A percentile compares a stretch with the other conserved stretches of the same genome.
phyloP scores from a whole-genome alignment of 768 basidiomycete species.

The Hericium coralloides region DNA sequence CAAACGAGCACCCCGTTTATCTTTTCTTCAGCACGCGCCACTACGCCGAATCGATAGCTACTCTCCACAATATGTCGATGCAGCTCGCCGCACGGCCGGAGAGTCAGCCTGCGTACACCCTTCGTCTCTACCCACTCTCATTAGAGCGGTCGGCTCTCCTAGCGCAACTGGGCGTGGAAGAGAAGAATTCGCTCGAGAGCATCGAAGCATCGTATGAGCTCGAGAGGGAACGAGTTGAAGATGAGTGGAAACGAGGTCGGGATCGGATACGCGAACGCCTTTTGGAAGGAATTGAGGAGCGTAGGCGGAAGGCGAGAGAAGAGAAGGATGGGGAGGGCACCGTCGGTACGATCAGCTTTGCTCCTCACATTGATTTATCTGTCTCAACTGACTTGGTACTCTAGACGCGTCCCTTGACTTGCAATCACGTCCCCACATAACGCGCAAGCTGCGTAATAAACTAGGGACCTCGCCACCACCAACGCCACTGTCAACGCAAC shows the following conservation, averaged over 20 bases:
- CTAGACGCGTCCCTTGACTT: constrained; percentile 67
- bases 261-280: constrained; percentile 70
- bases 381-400: no score
- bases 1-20: constrained; percentile 3
- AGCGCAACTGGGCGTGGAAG: constrained; percentile 55
- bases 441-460: constrained; percentile 79
- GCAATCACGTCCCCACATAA: constrained; percentile 71
- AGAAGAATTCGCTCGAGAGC: constrained; percentile 57
- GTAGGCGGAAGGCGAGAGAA: constrained; percentile 67
- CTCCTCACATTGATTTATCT: not conserved
- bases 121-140: constrained; percentile 65
- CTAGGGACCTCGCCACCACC: constrained; percentile 69
- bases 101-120: constrained; percentile 51
- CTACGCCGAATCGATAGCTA: constrained; percentile 52
- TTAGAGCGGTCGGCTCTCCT: constrained; percentile 72
- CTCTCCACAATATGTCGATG: constrained; percentile 47
- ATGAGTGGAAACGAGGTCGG: constrained; percentile 70
- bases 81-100: constrained; percentile 66
- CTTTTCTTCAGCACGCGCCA: constrained; percentile 40
- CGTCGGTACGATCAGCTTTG: constrained; percentile 42
- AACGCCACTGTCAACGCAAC: constrained; percentile 45
- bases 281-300: constrained; percentile 79
- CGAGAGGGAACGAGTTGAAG: constrained; percentile 71
- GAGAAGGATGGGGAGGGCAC: constrained; percentile 89
- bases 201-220: constrained; percentile 68